Evolutionary conservation across 192 early-diverging fungal species (phyloP), one percentile per base, ranked within the genome.

Genomic region (Coemansia aciculifera): DNA sequence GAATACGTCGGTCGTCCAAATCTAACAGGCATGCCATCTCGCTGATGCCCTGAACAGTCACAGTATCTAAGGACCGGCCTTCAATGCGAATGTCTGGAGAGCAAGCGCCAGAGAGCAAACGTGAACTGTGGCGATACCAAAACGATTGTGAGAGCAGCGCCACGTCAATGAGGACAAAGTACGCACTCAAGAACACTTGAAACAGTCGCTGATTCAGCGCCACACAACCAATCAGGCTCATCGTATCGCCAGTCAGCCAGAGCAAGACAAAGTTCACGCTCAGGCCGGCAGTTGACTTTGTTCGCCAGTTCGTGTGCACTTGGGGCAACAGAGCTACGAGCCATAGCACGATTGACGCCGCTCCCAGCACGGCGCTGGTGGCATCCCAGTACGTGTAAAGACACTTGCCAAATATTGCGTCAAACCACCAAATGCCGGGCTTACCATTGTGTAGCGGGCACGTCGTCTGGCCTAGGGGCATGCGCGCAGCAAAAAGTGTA

Each of bases 151-250:
- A 27, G 7, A 84, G 32, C 10, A 87, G 74, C 19, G 66, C 21
- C 1, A 62, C 29, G 49, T 85, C 86, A 46, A 63, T 60, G 54
- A 72, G 34, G 9, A 82, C 74, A 69, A 87, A 87, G 57, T 87
- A 87, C 7, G 46, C 27, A n/a, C 67, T 44, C 12, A 78, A 64
- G 15, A 73, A 48, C 15, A 69, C 59, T 31, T 94, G 92, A 65
- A 94, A 94, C n/a, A 83, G 78, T n/a, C 88, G 86, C 69, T 93
- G 92, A 7, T 86, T 60, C 32, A 91, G 91, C 34, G 91, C 66
- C 19, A 93, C 44, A 24, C 90, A 88, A 12, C 91, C 92, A 44
- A 90, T 66, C 4, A 93, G 69, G 70, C 91, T 93, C 61, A 86
- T 84, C 48, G 88, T 52, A 65, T 94, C 92, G 23, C 92, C 92